Evolutionary conservation across 2,329 filamentous ascomycete genomes (phyloP), one percentile per base, ranked within the genome.

Genomic region (Alternaria triticina): DNA sequence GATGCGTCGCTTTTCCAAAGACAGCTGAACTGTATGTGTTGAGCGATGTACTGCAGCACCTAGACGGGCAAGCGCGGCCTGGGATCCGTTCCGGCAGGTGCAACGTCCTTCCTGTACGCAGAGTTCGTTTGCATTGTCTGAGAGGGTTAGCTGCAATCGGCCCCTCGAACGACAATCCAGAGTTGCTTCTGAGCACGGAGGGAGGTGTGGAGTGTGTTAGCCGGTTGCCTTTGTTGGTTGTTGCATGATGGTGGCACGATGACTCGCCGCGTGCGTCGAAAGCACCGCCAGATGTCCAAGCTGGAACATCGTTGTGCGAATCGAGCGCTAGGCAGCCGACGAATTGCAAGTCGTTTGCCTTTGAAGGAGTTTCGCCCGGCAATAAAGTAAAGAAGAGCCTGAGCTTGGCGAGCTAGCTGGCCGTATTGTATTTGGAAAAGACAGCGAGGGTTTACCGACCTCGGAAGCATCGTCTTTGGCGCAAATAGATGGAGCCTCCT

Each of bases 171-270:
- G 56, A 51, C 55, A 50, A 46, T 62, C 17, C 67, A 57, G 44
- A 64, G 54, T 27, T 47, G 54, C 59, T 43, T 47, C 45, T 56
- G 25, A 56, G 45, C 33, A 58, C 63, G 64, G 62, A 36, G 27
- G 28, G 51, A 45, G 46, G 33, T 51, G 40, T 44, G 46, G 44
- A 64, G 64, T 68, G 46, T 62, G 49, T 52, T 28, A 61, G 66
- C 52, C 45, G 57, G 60, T 55, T 49, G 64, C 64, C 61, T 60
- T 63, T 44, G 56, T 64, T 65, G 59, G 61, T 62, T 69, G 66
- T 68, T 71, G 70, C 68, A 71, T 71, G 54, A 67, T 64, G 61
- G 66, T 54, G 59, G 64, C 58, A 59, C 45, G 68, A 61, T 62
- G 65, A 69, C 59, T 59, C 25, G 57, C 62, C 47, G 58, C 62